Evolutionary conservation across 2,329 filamentous ascomycete species (phyloP).

Genomic region (Aspergillus pseudoviridinutans): DNA sequence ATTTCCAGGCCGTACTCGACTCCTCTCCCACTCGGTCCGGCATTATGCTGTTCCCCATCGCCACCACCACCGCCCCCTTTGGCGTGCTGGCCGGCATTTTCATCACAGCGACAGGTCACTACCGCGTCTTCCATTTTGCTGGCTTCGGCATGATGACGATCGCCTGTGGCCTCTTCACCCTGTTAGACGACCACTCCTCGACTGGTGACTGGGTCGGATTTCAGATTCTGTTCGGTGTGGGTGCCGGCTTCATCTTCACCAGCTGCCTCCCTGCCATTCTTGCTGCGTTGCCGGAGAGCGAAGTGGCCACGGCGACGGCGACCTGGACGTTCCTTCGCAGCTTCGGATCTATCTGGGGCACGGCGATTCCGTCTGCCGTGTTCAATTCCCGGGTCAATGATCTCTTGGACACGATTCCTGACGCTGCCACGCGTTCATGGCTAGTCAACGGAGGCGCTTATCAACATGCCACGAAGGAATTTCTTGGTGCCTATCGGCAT

Average conservation of each 20-base stretch:
- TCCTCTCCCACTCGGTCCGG: slow-evolving; percentile 31
- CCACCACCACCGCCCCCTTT: slow-evolving; percentile 19
- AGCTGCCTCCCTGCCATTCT: slow-evolving; percentile 26
- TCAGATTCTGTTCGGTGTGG: slow-evolving; percentile 25
- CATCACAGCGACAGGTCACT: slow-evolving; percentile 32
- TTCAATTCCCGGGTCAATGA: slow-evolving; percentile 26
- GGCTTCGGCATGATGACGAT: slow-evolving; percentile 26
- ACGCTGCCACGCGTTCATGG: slow-evolving; percentile 4
- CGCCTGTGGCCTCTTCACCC: slow-evolving; percentile 24
- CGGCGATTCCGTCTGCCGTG: slow-evolving; percentile 25
- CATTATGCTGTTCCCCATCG: slow-evolving; percentile 28
- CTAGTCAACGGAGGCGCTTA: slow-evolving; percentile 22
- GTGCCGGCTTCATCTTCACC: slow-evolving; percentile 25
- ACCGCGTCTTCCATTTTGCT: slow-evolving; percentile 25
- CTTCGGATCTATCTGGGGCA: slow-evolving; percentile 31
- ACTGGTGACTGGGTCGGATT: slow-evolving; percentile 27
- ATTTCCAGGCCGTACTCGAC: slow-evolving; percentile 42
- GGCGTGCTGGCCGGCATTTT: slow-evolving; percentile 29
- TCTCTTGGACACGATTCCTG: slow-evolving; percentile 11
- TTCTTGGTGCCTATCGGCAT: neutral
- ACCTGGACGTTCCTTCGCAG: slow-evolving; percentile 29
- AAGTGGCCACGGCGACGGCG: slow-evolving; percentile 23
- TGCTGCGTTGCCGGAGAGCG: slow-evolving; percentile 24
- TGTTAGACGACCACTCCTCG: slow-evolving; percentile 20
- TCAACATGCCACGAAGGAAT: slow-evolving; percentile 10